These are phyloP conservation scores for Nemania diffusa DNA, from an alignment of 2,329 filamentous ascomycete species.

Conservation along the genomic window DNA sequence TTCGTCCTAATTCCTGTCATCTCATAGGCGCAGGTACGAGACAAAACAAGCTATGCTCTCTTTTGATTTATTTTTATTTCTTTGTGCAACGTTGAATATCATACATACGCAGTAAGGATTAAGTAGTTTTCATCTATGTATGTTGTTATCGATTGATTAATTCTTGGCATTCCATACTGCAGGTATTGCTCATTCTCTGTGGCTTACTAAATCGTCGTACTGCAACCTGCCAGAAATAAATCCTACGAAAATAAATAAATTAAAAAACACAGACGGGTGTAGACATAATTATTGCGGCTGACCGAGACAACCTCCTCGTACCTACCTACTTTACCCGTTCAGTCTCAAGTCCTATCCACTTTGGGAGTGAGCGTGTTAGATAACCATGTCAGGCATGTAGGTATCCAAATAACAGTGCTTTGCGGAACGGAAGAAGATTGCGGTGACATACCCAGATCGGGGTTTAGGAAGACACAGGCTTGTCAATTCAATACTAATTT, in stretches of 20 bases:
- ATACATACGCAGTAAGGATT: not conserved
- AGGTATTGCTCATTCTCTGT: not conserved
- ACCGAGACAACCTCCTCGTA: not conserved
- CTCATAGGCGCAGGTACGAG: not conserved
- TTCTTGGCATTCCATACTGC: constrained; percentile 6
- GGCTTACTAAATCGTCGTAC: not conserved
- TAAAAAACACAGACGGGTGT: not conserved
- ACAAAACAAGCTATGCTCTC: not conserved
- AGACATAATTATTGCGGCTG: not conserved
- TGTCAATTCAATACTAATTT: not conserved
- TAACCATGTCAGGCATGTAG: not conserved
- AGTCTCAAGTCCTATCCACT: constrained; percentile 11
- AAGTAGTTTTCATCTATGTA: not conserved
- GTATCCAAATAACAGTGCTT: not conserved
- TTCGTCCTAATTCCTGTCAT: not conserved
- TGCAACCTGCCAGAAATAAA: constrained; percentile 3
- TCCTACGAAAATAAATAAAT: not conserved
- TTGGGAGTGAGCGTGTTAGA: not conserved
- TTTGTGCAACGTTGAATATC: not conserved
- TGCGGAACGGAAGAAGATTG: not conserved
- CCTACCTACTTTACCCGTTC: constrained; percentile 1
- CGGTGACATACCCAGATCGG: not conserved
- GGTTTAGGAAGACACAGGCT: not conserved
- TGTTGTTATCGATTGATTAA: not conserved
- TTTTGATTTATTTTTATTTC: not conserved